Conservation (phyloP, 1,139 yeast species). For the Geotrichum europaeum region DNA sequence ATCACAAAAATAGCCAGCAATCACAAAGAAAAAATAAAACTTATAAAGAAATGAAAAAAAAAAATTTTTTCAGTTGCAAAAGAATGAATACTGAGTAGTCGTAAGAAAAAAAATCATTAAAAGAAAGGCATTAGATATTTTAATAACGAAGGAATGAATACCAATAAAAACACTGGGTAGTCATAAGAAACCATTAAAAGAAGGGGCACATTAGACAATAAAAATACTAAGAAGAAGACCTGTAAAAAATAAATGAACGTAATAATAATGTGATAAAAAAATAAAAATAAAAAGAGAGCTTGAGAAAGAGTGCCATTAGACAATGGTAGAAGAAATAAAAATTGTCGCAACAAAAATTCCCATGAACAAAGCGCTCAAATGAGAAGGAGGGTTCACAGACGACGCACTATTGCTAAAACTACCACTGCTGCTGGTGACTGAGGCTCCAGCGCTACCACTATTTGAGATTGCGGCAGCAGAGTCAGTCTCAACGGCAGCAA, state of each 20-base stretch:
- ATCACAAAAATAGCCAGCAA: not conserved
- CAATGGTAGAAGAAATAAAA: not conserved
- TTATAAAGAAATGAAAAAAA: not conserved
- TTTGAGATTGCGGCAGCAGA: not conserved
- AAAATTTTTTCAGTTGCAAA: not conserved
- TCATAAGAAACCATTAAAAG: too few relatives aligned
- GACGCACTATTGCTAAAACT: not conserved
- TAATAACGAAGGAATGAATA: too few relatives aligned
- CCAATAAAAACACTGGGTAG: too few relatives aligned
- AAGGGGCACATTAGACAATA: too few relatives aligned
- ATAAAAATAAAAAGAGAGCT: too few relatives aligned
- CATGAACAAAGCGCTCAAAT: not conserved
- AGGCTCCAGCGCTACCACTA: not conserved
- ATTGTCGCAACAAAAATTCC: not conserved
- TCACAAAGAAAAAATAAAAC: not conserved
- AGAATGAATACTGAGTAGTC: not conserved
- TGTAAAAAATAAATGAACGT: too few relatives aligned
- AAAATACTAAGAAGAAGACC: too few relatives aligned
- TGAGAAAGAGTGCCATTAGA: not conserved
- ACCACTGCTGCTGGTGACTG: not conserved
- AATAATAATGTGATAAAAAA: too few relatives aligned
- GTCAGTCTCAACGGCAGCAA: not conserved
- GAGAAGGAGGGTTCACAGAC: not conserved
- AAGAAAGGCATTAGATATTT: not conserved
- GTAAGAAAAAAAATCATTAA: not conserved